A percentile compares a stretch with the other conserved stretches of the same genome.
Evolutionary conservation across 495 filamentous ascomycete genomes (phyloP).

Genomic region (Neurospora africana): DNA sequence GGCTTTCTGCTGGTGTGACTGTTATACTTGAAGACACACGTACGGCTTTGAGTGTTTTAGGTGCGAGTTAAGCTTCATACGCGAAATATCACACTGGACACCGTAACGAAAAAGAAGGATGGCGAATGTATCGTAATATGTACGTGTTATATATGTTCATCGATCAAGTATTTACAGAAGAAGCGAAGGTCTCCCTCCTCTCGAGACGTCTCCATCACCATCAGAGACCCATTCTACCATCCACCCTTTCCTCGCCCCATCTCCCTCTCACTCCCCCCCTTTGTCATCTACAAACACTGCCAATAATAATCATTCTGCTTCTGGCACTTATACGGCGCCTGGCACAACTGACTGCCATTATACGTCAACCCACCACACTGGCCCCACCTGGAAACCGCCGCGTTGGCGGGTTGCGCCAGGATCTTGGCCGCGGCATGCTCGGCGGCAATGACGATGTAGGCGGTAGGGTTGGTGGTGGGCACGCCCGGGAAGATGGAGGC

Average conservation of each 20-base stretch:
- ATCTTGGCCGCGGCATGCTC: slow-evolving; percentile 45
- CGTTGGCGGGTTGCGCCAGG: slow-evolving; percentile 27
- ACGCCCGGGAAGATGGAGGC: slow-evolving; percentile 54
- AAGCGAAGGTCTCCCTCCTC: neutral
- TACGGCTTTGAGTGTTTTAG: neutral
- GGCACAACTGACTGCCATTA: slow-evolving; percentile 15
- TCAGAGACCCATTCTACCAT: neutral
- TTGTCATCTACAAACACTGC: slow-evolving; percentile 17
- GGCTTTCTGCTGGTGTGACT: neutral
- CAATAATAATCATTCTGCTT: slow-evolving; percentile 17
- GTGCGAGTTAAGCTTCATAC: neutral
- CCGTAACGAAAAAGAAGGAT: neutral
- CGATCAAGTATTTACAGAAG: neutral
- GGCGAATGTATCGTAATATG: neutral
- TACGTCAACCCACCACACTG: slow-evolving; percentile 37
- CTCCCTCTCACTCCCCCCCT: neutral
- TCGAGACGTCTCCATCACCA: neutral
- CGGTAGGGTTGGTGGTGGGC: slow-evolving; percentile 48
- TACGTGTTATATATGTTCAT: neutral
- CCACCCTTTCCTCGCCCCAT: too few species aligned
- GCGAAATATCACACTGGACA: neutral
- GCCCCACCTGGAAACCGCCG: slow-evolving; percentile 6
- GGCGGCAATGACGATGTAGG: slow-evolving; percentile 47
- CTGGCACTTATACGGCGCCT: slow-evolving; percentile 11
- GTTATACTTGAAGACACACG: neutral